Evolutionary conservation across 108 stramenopile genomes (phyloP).

Genomic region (Nitzschia sp.): DNA sequence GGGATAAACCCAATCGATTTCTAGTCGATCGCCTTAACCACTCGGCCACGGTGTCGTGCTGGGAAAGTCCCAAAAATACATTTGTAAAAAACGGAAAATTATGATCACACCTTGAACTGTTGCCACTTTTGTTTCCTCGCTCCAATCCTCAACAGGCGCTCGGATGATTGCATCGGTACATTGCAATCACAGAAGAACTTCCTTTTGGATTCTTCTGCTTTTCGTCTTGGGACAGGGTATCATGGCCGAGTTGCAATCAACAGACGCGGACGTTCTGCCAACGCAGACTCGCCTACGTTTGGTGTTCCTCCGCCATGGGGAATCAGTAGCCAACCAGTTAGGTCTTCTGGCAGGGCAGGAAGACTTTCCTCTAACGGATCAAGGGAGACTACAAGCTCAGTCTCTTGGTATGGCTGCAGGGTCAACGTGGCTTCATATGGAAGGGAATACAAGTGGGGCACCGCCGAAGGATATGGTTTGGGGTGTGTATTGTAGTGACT

Average conservation of each 20-base stretch:
- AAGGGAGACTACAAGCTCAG: conserved; percentile 33
- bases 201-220: no score
- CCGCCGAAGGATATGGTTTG: background rate
- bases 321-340: conserved; percentile 47
- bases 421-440: background rate
- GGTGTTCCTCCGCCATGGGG: conserved; percentile 59
- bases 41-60: conserved; percentile 52
- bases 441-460: background rate
- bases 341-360: conserved; percentile 50
- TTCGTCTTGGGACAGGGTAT: no score
- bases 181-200: no score
- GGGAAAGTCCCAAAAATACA: background rate
- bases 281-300: conserved; percentile 17
- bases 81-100: no score
- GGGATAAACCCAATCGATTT: conserved; percentile 62
- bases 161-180: no score
- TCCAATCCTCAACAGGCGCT: no score
- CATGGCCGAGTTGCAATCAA: no score
- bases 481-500: conserved; percentile 13
- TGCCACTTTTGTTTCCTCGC: no score
- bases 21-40: conserved; percentile 73
- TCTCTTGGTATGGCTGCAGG: conserved; percentile 9
- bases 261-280: no score
- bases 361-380: conserved; percentile 50
- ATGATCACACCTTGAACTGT: no score